A percentile compares a stretch with the other conserved stretches of the same genome.
Conservation (phyloP, 2,329 filamentous ascomycete genomes). For the Aspergillus sp. region DNA sequence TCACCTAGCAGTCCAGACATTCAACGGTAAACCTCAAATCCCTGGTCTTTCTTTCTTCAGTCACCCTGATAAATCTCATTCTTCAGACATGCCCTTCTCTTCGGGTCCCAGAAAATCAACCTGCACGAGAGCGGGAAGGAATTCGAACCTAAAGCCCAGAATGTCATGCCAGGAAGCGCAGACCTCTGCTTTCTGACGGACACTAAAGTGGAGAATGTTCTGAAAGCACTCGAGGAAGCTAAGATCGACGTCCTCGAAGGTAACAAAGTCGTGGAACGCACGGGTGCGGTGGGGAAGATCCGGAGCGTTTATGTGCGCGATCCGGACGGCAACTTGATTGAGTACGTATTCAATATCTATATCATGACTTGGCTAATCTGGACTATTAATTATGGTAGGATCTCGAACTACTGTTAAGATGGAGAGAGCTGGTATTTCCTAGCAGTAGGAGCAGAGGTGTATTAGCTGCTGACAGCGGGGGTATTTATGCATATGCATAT, state of each 20-base stretch:
- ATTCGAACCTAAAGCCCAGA: constrained; percentile 60
- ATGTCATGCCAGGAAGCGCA: constrained; percentile 57
- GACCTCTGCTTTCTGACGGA: constrained; percentile 63
- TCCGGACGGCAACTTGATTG: constrained; percentile 63
- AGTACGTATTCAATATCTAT: constrained; percentile 47
- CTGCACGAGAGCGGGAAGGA: constrained; percentile 60
- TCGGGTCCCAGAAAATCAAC: constrained; percentile 63
- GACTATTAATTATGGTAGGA: neutral
- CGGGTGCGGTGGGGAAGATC: constrained; percentile 57
- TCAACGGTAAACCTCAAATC: constrained; percentile 19
- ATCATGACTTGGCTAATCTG: neutral
- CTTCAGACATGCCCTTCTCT: constrained; percentile 56
- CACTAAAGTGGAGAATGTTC: constrained; percentile 51
- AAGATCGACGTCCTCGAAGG: constrained; percentile 53
- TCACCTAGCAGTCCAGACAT: constrained; percentile 40
- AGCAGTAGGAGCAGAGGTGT: too few relatives aligned
- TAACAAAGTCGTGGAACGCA: constrained; percentile 54
- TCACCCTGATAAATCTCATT: neutral
- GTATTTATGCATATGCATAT: neutral
- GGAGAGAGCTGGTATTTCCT: too few relatives aligned
- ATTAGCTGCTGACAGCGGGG: too few relatives aligned
- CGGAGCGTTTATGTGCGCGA: constrained; percentile 63
- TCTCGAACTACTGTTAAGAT: neutral
- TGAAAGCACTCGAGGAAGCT: constrained; percentile 41
- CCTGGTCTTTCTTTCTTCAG: neutral